Percentiles rank a stretch among this genome's conserved stretches.
Evolutionary conservation across 2,329 filamentous ascomycete species (phyloP).

Genomic region (Keithomyces neogunnii): DNA sequence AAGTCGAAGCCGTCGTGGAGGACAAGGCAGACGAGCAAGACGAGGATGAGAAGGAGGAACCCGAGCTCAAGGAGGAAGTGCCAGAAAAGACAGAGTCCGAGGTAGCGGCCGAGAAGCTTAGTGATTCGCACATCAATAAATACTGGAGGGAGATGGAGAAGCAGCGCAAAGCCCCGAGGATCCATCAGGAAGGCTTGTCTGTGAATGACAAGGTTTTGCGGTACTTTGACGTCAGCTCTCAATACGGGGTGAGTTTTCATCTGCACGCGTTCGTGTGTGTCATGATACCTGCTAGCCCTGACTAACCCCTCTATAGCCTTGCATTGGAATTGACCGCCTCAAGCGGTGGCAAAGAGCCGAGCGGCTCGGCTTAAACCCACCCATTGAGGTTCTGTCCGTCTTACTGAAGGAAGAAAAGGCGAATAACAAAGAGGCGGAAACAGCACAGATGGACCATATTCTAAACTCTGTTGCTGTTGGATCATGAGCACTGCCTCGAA

Average conservation of each 20-base stretch:
- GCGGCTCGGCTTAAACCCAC: slow-evolving; percentile 72
- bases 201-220: slow-evolving; percentile 78
- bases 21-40: slow-evolving; percentile 14
- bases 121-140: slow-evolving; percentile 58
- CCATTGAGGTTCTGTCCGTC: slow-evolving; percentile 83
- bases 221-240: slow-evolving; percentile 85
- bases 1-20: slow-evolving; percentile 11
- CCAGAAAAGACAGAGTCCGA: slow-evolving; percentile 42
- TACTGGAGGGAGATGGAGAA: slow-evolving; percentile 74
- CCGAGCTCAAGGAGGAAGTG: slow-evolving; percentile 19
- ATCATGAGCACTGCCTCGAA: slow-evolving; percentile 14
- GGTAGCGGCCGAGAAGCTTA: slow-evolving; percentile 53
- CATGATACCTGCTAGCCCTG: neutral
- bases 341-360: slow-evolving; percentile 87
- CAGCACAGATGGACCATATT: slow-evolving; percentile 66
- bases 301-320: slow-evolving; percentile 52
- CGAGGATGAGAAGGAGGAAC: slow-evolving; percentile 16
- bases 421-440: slow-evolving; percentile 46
- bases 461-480: slow-evolving; percentile 40
- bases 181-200: slow-evolving; percentile 69
- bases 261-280: neutral
- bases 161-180: slow-evolving; percentile 56
- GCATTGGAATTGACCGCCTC: slow-evolving; percentile 71
- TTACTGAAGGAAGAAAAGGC: slow-evolving; percentile 62
- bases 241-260: slow-evolving; percentile 70